Percentiles rank a stretch among this genome's conserved stretches.
phyloP scores from a whole-genome alignment of 257 asterid species.

The Petunia secreta region DNA sequence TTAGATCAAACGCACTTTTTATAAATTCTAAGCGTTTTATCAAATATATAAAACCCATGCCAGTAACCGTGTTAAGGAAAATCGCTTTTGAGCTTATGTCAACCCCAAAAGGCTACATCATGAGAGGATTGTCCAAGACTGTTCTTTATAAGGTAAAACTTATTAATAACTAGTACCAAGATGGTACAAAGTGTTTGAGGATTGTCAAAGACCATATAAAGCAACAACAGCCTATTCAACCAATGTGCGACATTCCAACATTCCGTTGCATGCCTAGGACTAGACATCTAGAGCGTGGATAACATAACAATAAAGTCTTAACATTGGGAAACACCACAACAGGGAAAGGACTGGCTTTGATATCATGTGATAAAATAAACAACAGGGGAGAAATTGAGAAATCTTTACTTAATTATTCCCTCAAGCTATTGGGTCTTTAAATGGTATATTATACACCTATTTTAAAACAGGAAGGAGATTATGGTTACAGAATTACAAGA shows the following conservation, averaged over 20 bases:
- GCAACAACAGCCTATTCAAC: background rate
- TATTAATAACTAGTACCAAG: no score
- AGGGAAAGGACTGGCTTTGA: background rate
- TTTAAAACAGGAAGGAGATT: background rate
- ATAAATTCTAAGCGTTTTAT: constrained; percentile 9
- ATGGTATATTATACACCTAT: background rate
- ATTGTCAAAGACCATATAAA: background rate
- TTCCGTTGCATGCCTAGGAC: background rate
- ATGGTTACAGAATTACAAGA: background rate
- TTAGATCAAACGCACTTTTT: constrained; percentile 6
- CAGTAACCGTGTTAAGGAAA: no score
- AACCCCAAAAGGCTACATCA: no score
- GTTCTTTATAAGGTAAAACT: no score
- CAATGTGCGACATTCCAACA: background rate
- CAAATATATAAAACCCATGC: no score
- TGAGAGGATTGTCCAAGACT: no score
- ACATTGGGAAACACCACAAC: constrained; percentile 1
- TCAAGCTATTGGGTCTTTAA: constrained; percentile 1
- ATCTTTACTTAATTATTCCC: background rate
- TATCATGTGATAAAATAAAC: background rate
- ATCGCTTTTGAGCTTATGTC: no score
- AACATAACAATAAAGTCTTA: background rate
- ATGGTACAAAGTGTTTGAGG: background rate
- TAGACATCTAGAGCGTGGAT: background rate
- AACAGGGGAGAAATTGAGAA: background rate